phyloP scores from a whole-genome alignment of 2,329 filamentous ascomycete genomes.

The Cytospora piceae region DNA sequence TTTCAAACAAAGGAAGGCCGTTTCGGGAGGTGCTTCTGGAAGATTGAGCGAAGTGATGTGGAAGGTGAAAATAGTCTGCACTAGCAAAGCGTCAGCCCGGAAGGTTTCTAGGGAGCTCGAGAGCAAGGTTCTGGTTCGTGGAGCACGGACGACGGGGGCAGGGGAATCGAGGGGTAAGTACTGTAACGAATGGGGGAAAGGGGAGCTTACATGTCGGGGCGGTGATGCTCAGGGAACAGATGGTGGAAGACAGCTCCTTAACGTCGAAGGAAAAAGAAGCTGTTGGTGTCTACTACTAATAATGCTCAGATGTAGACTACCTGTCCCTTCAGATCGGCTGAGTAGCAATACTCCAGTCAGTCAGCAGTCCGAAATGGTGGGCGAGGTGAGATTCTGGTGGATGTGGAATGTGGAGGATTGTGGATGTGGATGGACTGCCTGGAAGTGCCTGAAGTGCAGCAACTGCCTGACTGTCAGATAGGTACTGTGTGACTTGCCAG shows the following conservation, averaged over 20 bases:
- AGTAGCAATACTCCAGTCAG: background rate
- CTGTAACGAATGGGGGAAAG: background rate
- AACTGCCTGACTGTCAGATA: no score
- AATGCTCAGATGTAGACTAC: constrained; percentile 12
- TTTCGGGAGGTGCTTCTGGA: constrained; percentile 6
- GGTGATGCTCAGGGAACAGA: background rate
- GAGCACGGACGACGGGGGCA: background rate
- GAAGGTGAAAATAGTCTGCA: background rate
- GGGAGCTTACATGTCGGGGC: constrained; percentile 19
- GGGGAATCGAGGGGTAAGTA: background rate
- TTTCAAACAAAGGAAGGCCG: constrained; percentile 20
- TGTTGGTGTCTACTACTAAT: constrained; percentile 19
- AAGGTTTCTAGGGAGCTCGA: background rate
- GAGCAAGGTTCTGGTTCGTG: background rate
- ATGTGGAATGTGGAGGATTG: background rate
- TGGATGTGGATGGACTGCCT: background rate
- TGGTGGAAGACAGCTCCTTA: constrained; percentile 11
- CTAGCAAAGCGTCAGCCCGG: background rate
- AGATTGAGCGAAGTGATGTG: constrained; percentile 2
- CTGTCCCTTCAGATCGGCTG: background rate
- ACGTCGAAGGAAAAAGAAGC: background rate
- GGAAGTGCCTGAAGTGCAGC: background rate
- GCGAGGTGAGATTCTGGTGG: background rate
- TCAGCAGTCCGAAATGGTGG: background rate
- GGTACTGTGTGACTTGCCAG: background rate